A percentile compares a stretch with the other conserved stretches of the same genome.
phyloP scores from a whole-genome alignment of 2,329 filamentous ascomycete genomes.

The Blastomyces parvus region DNA sequence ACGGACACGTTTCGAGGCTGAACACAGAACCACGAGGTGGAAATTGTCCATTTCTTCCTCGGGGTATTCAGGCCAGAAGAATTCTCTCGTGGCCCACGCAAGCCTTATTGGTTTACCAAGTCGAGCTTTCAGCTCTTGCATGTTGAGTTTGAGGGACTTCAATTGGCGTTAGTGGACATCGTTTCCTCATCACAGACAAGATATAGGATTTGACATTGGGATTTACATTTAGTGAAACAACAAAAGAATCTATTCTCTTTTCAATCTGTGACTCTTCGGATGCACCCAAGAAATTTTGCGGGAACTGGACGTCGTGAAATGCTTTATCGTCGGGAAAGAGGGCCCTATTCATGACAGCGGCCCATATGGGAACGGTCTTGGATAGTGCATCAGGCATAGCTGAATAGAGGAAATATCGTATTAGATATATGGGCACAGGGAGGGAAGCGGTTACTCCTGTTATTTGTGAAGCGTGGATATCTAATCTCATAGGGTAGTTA shows the following conservation, averaged over 20 bases:
- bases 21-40: slow-evolving; percentile 72
- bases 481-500: not conserved
- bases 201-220: not conserved
- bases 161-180: slow-evolving; percentile 26
- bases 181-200: not conserved
- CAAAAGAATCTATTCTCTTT: slow-evolving; percentile 48
- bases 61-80: slow-evolving; percentile 39
- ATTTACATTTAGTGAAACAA: slow-evolving; percentile 40
- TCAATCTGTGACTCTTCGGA: slow-evolving; percentile 77
- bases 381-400: slow-evolving; percentile 89
- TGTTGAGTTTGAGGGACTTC: slow-evolving; percentile 52
- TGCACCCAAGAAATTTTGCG: slow-evolving; percentile 59
- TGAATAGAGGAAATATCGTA: slow-evolving; percentile 24
- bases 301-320: slow-evolving; percentile 55
- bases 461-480: not conserved
- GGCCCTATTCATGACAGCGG: slow-evolving; percentile 68
- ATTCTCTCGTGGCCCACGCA: slow-evolving; percentile 69
- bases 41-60: slow-evolving; percentile 43
- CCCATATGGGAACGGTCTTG: slow-evolving; percentile 93
- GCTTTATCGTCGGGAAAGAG: slow-evolving; percentile 55
- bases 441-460: not conserved
- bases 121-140: slow-evolving; percentile 44
- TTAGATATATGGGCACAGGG: not conserved
- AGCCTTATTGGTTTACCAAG: slow-evolving; percentile 65
- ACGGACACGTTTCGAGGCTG: slow-evolving; percentile 62